Evolutionary conservation across 2,329 filamentous ascomycete genomes (phyloP).

Genomic region (Geosmithia morbida): DNA sequence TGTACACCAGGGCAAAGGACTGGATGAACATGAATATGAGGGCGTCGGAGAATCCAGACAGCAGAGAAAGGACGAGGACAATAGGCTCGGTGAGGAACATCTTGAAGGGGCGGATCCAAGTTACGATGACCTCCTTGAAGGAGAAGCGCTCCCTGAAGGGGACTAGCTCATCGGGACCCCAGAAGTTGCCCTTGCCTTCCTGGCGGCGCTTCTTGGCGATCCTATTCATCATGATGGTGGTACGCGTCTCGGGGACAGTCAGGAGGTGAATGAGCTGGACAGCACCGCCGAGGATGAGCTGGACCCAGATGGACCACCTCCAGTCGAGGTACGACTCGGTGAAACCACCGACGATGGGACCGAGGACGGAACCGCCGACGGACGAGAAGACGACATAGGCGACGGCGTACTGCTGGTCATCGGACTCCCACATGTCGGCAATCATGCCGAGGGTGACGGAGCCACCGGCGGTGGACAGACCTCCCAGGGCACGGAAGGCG

Average conservation of each 20-base stretch:
- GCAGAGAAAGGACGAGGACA: slow-evolving; percentile 53
- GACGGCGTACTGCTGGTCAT: slow-evolving; percentile 61
- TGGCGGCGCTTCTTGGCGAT: slow-evolving; percentile 60
- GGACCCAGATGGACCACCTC: slow-evolving; percentile 70
- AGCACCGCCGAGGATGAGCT: slow-evolving; percentile 61
- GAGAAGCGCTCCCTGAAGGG: slow-evolving; percentile 45
- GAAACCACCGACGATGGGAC: slow-evolving; percentile 68
- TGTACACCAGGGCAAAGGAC: slow-evolving; percentile 53
- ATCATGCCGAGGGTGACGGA: slow-evolving; percentile 65
- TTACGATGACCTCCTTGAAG: slow-evolving; percentile 36
- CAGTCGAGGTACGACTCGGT: slow-evolving; percentile 52
- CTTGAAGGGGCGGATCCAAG: slow-evolving; percentile 51
- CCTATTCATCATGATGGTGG: slow-evolving; percentile 62
- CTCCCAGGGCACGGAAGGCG: slow-evolving; percentile 55
- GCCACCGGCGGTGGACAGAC: slow-evolving; percentile 56
- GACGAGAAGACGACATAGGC: slow-evolving; percentile 68
- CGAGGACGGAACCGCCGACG: slow-evolving; percentile 62
- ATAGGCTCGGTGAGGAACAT: slow-evolving; percentile 67
- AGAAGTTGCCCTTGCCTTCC: slow-evolving; percentile 42
- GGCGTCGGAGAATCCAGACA: slow-evolving; percentile 59
- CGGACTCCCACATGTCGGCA: slow-evolving; percentile 58
- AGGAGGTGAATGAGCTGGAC: slow-evolving; percentile 54
- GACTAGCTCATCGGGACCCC: slow-evolving; percentile 58
- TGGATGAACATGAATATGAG: slow-evolving; percentile 70
- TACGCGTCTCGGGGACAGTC: slow-evolving; percentile 64